A percentile compares a stretch with the other conserved stretches of the same genome.
phyloP scores from a whole-genome alignment of 768 basidiomycete species.

The Russula sp. region DNA sequence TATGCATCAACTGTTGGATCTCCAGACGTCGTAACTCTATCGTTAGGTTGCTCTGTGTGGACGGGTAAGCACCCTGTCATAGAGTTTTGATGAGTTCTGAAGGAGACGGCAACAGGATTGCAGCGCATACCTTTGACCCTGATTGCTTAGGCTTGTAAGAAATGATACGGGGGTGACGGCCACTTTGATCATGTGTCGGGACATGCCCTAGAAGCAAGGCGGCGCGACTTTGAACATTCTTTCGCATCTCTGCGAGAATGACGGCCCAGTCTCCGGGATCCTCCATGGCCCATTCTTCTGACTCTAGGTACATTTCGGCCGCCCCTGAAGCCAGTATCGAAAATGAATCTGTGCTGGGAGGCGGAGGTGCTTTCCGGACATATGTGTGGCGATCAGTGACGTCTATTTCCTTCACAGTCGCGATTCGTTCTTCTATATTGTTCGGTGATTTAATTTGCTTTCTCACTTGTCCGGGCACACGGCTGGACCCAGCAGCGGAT shows the following conservation, averaged over 20 bases:
- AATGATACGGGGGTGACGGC: neutral
- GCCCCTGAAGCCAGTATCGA: neutral
- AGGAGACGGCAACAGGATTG: neutral
- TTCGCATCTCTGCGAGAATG: slow-evolving; percentile 21
- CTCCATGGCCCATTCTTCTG: slow-evolving; percentile 19
- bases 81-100: slow-evolving; percentile 1
- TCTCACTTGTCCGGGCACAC: neutral
- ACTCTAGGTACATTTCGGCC: slow-evolving; percentile 2
- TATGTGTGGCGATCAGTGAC: neutral
- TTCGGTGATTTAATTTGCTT: slow-evolving; percentile 7
- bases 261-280: slow-evolving; percentile 16
- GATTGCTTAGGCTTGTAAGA: neutral
- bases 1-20: slow-evolving; percentile 17
- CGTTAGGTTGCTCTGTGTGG: slow-evolving; percentile 9
- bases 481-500: slow-evolving; percentile 1
- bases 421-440: slow-evolving; percentile 1
- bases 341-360: neutral
- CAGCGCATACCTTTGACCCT: slow-evolving; percentile 10
- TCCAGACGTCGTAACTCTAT: slow-evolving; percentile 24
- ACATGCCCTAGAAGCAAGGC: slow-evolving; percentile 12
- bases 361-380: neutral
- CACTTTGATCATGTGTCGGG: neutral
- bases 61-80: slow-evolving; percentile 12
- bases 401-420: neutral
- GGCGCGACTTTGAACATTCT: slow-evolving; percentile 17